phyloP scores from a whole-genome alignment of 192 early-diverging fungal species.

The Haplosporangium gracile region DNA sequence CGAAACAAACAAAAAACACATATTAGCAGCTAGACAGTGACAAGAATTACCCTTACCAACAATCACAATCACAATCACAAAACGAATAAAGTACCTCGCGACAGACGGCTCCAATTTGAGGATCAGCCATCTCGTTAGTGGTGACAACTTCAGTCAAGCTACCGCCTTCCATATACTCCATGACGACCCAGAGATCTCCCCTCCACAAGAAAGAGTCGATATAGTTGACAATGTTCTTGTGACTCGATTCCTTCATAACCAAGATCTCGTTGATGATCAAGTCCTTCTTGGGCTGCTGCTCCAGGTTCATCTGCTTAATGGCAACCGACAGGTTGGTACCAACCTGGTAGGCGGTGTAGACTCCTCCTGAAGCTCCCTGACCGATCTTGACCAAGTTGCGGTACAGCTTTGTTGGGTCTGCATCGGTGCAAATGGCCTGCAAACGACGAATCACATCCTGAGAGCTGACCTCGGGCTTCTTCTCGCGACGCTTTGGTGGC shows the following conservation, averaged over 20 bases:
- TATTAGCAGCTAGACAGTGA: neutral
- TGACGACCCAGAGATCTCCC: slow-evolving; percentile 90
- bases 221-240: slow-evolving; percentile 88
- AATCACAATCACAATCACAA: neutral
- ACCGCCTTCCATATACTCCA: slow-evolving; percentile 95
- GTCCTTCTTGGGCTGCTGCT: slow-evolving; percentile 97
- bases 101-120: slow-evolving; percentile 87
- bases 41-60: neutral
- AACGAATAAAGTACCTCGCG: slow-evolving; percentile 62
- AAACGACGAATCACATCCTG: slow-evolving; percentile 89
- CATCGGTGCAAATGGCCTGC: slow-evolving; percentile 86
- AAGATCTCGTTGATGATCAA: slow-evolving; percentile 95
- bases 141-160: slow-evolving; percentile 88
- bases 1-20: neutral
- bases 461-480: slow-evolving; percentile 60
- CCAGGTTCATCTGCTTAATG: slow-evolving; percentile 97
- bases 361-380: slow-evolving; percentile 94
- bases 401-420: slow-evolving; percentile 89
- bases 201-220: slow-evolving; percentile 84
- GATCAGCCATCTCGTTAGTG: slow-evolving; percentile 81
- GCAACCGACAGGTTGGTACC: slow-evolving; percentile 80
- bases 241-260: slow-evolving; percentile 87
- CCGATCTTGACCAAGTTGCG: slow-evolving; percentile 91
- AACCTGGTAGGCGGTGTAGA: slow-evolving; percentile 87
- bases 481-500: slow-evolving; percentile 65